Percentiles rank a stretch among this genome's conserved stretches.
Conservation (phyloP, 2,329 filamentous ascomycete species). For the Nemania sp. region DNA sequence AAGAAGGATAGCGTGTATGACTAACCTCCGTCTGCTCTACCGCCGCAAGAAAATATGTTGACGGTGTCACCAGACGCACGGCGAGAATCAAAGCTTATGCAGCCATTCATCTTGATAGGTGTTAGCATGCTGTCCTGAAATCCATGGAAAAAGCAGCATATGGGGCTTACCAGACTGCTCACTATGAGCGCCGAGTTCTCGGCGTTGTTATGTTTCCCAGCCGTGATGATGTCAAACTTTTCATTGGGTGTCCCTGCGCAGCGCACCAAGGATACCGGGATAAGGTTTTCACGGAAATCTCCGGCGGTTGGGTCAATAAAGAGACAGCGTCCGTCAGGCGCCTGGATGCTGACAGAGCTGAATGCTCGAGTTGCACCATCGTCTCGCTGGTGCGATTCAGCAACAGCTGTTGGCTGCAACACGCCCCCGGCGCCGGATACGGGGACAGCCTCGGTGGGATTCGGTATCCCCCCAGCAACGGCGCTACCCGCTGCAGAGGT, state of each 20-base stretch:
- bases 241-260: conserved; percentile 53
- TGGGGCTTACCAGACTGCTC: conserved; percentile 48
- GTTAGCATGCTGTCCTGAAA: conserved; percentile 11
- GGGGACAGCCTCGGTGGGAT: conserved; percentile 50
- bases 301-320: conserved; percentile 56
- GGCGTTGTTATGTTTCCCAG: conserved; percentile 54
- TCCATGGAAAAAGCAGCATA: not conserved
- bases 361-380: conserved; percentile 52
- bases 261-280: conserved; percentile 51
- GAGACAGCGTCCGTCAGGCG: conserved; percentile 55
- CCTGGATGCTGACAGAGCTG: conserved; percentile 50
- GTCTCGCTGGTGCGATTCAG: conserved; percentile 54
- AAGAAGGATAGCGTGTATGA: conserved; percentile 25
- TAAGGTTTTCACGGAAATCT: conserved; percentile 59
- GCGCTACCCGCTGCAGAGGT: conserved; percentile 3
- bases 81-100: conserved; percentile 54
- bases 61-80: conserved; percentile 52
- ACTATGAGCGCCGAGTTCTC: conserved; percentile 50
- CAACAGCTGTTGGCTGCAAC: conserved; percentile 54
- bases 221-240: conserved; percentile 56
- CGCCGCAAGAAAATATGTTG: conserved; percentile 57
- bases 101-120: conserved; percentile 49
- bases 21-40: conserved; percentile 52
- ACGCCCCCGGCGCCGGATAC: conserved; percentile 56
- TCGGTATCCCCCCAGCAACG: conserved; percentile 33